Evolutionary conservation across 345 rosid species (phyloP), one percentile per base, ranked within the genome.

Genomic region (Pugionium cornutum): DNA sequence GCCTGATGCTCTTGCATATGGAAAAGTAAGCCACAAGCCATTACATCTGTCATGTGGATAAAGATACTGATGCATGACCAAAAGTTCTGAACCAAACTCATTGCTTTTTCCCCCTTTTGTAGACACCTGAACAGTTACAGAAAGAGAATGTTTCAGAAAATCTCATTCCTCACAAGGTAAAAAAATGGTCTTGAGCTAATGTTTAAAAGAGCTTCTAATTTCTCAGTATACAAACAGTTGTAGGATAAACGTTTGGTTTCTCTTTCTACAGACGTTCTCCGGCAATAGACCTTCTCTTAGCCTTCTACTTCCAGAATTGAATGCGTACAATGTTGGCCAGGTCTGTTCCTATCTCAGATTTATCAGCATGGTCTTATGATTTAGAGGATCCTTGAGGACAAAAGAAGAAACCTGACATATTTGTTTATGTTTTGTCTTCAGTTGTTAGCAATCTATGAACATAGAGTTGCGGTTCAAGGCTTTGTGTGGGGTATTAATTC

Each of bases 1-100:
- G 77, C 95, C 97, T 26, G 97, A 94, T 85, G 99, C 97, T 47
- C 89, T 94, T 39, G 99, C 99, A n/a, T 88, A 82, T 68, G 99
- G 97, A 68, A 94, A 88, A 95, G 99, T 90, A 82, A 66, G 69
- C 42, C 11, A 44, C 88, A 82, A 66, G 69, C 42, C 11, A 44
- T 70, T 34, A 51, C 60, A 58, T 59, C 52, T 57, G 27, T 50
- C 34, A 32, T 51, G 45, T 32, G 29, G 9, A 66, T 43, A 52
- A 36, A 46, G 37, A 31, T 33, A 43, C 35, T 66, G 54, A 29
- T 66, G 4, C 11, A 2, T 58, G 63, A 59, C 57, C 8, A 66
- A 9, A 1, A 7, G 43, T 41, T 53, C 9, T 73, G 37, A 52
- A 69, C 65, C 40, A n/a, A 49, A 69, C 46, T 42, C 18, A 32